Percentiles rank a stretch among this genome's conserved stretches.
Evolutionary conservation across 768 basidiomycete species (phyloP).

Genomic region (Lyophyllum atratum): DNA sequence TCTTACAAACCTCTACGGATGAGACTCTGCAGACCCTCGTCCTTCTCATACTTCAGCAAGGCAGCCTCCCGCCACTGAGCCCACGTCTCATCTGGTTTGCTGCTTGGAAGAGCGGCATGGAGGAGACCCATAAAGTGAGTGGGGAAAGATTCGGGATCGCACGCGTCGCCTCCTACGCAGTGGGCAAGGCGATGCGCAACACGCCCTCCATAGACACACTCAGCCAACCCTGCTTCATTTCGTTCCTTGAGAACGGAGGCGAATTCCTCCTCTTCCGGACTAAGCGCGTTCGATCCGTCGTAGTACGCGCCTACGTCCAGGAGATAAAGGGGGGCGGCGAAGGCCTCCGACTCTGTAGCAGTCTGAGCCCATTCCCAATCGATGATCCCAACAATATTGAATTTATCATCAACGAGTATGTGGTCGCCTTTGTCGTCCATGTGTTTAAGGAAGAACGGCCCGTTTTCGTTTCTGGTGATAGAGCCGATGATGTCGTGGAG

Average conservation of each 20-base stretch:
- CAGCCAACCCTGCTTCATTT: background rate
- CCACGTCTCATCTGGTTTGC: background rate
- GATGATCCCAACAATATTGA: conserved; percentile 24
- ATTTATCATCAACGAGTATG: conserved; percentile 4
- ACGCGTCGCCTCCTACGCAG: background rate
- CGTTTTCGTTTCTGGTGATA: too few relatives aligned
- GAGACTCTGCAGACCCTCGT: background rate
- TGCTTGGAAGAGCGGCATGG: background rate
- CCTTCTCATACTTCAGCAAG: background rate
- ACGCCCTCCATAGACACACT: background rate
- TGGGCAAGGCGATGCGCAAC: background rate
- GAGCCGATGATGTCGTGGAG: too few relatives aligned
- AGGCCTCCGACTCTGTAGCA: background rate
- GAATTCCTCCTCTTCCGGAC: background rate
- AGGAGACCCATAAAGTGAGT: background rate
- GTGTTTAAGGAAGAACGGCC: too few relatives aligned
- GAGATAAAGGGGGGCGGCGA: background rate
- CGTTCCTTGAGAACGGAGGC: background rate
- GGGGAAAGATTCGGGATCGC: background rate
- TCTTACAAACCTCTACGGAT: too few relatives aligned
- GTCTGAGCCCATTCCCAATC: conserved; percentile 31
- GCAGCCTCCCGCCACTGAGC: background rate
- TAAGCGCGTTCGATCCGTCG: background rate
- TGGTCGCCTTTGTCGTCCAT: too few relatives aligned
- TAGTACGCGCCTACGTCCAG: background rate